phyloP scores from a whole-genome alignment of 78 protist species.

The Bodo saltans region DNA sequence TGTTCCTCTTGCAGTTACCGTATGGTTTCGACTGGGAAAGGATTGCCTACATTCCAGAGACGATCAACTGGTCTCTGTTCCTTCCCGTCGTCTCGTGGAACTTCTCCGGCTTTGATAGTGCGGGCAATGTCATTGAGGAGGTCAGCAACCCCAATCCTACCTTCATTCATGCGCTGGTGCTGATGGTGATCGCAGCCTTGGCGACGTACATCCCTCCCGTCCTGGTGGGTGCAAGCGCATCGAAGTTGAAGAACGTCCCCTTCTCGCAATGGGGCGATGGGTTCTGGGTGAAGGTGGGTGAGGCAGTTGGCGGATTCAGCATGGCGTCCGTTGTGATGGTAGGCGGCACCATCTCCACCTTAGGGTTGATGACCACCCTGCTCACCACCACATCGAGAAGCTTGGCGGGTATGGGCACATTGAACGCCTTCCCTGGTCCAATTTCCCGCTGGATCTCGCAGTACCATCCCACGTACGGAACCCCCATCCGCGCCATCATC shows the following conservation, averaged over 20 bases:
- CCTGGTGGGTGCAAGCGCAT: neutral
- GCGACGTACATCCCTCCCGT: neutral
- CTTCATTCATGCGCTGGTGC: neutral
- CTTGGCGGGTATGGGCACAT: constrained; percentile 11
- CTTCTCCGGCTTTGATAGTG: constrained; percentile 26
- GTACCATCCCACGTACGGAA: neutral
- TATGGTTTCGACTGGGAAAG: neutral
- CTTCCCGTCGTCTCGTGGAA: constrained; percentile 28
- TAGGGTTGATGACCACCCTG: neutral
- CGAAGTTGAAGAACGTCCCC: neutral
- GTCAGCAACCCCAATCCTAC: neutral
- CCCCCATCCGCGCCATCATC: constrained; percentile 8
- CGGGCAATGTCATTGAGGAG: constrained; percentile 14
- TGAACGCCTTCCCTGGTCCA: neutral
- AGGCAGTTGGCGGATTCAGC: neutral
- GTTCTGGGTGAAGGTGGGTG: constrained; percentile 12
- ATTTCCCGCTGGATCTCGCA: neutral
- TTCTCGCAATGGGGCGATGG: constrained; percentile 11
- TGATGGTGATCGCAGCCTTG: neutral
- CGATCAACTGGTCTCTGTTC: constrained; percentile 5
- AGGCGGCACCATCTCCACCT: constrained; percentile 6
- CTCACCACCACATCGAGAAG: constrained; percentile 2
- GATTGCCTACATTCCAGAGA: neutral
- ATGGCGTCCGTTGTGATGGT: neutral
- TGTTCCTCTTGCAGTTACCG: constrained; percentile 10